A percentile compares a stretch with the other conserved stretches of the same genome.
These are phyloP conservation scores for Pseudomassariella vexata DNA, from an alignment of 2,329 filamentous ascomycete genomes.

Conservation along the genomic window DNA sequence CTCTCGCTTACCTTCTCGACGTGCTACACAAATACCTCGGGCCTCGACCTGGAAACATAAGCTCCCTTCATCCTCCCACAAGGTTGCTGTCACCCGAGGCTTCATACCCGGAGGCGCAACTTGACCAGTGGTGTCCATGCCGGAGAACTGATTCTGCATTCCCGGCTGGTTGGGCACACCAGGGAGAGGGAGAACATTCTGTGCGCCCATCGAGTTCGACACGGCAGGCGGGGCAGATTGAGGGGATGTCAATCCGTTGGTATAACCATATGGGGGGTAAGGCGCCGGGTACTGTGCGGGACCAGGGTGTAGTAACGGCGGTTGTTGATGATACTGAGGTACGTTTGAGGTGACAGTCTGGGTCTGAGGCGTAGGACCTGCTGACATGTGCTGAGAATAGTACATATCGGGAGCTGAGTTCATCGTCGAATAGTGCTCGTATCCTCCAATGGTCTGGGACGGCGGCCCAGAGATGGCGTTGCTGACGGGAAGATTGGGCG, in stretches of 20 bases:
- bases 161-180: constrained; percentile 44
- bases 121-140: constrained; percentile 78
- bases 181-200: constrained; percentile 67
- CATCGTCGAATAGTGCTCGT: constrained; percentile 57
- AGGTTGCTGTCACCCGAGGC: constrained; percentile 87
- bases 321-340: constrained; percentile 74
- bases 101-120: constrained; percentile 91
- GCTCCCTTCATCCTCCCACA: constrained; percentile 98
- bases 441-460: constrained; percentile 30
- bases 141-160: constrained; percentile 52
- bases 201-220: constrained; percentile 60
- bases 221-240: constrained; percentile 62
- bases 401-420: constrained; percentile 84
- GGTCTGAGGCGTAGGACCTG: constrained; percentile 67
- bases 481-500: constrained; percentile 57
- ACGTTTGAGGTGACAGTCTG: constrained; percentile 70
- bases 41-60: constrained; percentile 97
- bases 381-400: constrained; percentile 72
- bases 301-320: constrained; percentile 67
- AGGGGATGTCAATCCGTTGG: constrained; percentile 77
- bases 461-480: constrained; percentile 33
- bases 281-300: constrained; percentile 62
- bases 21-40: constrained; percentile 89
- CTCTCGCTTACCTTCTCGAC: constrained; percentile 70
- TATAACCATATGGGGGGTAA: constrained; percentile 68